Base-by-base conservation (phyloP, 225 moss, liverwort and hornwort species). In the Anthoceros angustus region DNA sequence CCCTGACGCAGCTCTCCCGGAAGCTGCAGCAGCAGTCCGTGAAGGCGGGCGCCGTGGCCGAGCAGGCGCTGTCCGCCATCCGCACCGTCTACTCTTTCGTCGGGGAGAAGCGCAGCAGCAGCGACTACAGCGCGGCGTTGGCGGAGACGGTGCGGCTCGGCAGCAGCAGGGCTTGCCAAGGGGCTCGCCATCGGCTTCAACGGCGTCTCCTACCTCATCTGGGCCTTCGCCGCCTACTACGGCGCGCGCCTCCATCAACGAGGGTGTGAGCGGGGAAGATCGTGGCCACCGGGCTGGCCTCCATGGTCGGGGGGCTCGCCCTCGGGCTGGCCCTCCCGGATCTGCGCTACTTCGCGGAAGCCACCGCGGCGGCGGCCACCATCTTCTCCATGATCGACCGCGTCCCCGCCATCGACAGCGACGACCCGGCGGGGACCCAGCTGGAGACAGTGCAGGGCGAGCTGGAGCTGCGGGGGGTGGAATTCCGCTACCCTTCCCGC, bases 51-150 rank as follows among this genome's bases (percentile, higher is more conserved):
- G 21, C 23, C 39, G 46, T 18, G 65, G 41, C 12, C 66, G 20
- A 50, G 16, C 80, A 94, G 90, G 81, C 90, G 12, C 79, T 94
- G 67, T 82, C 94, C 25, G 90, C 90, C 74, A 78, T 94, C 23
- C 87, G 87, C 50, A 94, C 90, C 32, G 87, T 94, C 0, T 94
- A 90, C 70, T 83, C 94, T 8, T 93, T 93, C 71, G 90, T 85
- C 39, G 93, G 93, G 61, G 93, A 93, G 73, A 78, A 48, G 25
- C 89, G 82, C 69, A 74, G 89, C 6, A 68, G 80, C 42, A 77
- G 84, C 78, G 75, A 87, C 40, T 93, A 90, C 64, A 80, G 75
- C 63, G 86, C 73, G 64, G 84, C 87, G 5, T 69, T 95, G 40
- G 78, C 81, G 41, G 77, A 39, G 62, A 88, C 94, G 43, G 62